Percentiles rank a stretch among this genome's conserved stretches.
phyloP scores from a whole-genome alignment of 2,329 filamentous ascomycete species.

The Geosmithia flava region DNA sequence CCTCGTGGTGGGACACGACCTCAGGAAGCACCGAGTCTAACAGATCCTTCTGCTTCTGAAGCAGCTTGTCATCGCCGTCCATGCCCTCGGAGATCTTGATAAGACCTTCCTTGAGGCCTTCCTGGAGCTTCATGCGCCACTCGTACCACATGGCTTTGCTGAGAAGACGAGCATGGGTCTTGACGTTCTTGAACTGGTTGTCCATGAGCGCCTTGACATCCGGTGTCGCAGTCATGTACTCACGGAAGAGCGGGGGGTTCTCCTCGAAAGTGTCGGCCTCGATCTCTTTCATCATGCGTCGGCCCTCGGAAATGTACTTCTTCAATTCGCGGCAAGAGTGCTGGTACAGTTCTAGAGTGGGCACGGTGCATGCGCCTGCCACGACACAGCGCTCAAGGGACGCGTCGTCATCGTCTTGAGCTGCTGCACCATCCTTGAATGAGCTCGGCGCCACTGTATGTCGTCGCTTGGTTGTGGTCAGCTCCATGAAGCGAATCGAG shows the following conservation, averaged over 20 bases:
- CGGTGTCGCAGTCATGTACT: conserved; percentile 76
- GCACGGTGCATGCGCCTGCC: conserved; percentile 80
- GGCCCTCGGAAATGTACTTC: conserved; percentile 89
- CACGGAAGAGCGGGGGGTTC: conserved; percentile 81
- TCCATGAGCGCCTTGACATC: conserved; percentile 84
- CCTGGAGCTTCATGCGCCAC: conserved; percentile 82
- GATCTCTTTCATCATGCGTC: conserved; percentile 80
- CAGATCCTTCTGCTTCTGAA: conserved; percentile 57
- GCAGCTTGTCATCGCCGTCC: conserved; percentile 53
- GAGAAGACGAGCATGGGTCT: conserved; percentile 76
- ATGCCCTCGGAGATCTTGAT: conserved; percentile 66
- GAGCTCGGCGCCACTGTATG: conserved; percentile 59
- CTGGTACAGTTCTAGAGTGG: conserved; percentile 89
- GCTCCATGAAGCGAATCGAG: conserved; percentile 94
- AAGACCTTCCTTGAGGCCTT: conserved; percentile 71
- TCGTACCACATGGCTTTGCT: conserved; percentile 98
- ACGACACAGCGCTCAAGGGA: conserved; percentile 70
- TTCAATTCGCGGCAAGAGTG: conserved; percentile 94
- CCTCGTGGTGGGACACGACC: conserved; percentile 46
- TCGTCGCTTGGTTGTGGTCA: conserved; percentile 88
- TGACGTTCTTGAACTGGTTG: conserved; percentile 94
- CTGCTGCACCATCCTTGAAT: conserved; percentile 26
- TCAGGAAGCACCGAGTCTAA: conserved; percentile 56
- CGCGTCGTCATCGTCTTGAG: conserved; percentile 34
- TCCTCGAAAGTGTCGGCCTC: conserved; percentile 81